phyloP scores from a whole-genome alignment of 257 asterid species.

The Solanum pinnatisectum region DNA sequence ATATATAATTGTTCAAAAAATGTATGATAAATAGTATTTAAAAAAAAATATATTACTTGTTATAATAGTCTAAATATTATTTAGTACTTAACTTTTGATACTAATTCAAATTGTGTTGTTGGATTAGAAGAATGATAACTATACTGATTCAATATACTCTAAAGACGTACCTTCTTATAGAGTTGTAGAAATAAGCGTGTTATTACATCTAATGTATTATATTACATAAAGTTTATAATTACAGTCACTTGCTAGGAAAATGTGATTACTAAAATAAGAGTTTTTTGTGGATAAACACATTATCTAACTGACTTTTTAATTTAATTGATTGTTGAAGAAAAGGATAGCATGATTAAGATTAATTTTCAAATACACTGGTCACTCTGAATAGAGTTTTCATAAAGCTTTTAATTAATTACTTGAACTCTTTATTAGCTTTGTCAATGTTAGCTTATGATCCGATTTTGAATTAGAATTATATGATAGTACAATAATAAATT shows the following conservation, averaged over 20 bases:
- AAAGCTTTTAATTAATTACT: neutral
- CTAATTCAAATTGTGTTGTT: neutral
- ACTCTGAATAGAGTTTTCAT: neutral
- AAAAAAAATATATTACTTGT: neutral
- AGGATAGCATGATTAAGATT: neutral
- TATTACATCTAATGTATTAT: neutral
- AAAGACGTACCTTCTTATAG: neutral
- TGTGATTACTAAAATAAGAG: neutral
- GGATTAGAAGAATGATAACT: neutral
- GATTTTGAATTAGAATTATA: neutral
- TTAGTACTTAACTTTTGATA: no score
- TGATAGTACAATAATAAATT: neutral
- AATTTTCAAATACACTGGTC: neutral
- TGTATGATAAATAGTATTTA: neutral
- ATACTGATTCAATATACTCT: no score
- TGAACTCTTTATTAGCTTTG: neutral
- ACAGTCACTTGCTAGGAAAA: neutral
- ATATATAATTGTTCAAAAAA: neutral
- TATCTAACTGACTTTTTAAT: neutral
- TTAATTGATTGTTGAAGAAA: neutral
- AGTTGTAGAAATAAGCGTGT: no score
- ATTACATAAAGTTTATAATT: neutral
- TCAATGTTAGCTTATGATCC: neutral
- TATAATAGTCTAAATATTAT: neutral
- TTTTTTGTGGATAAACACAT: neutral